Evolutionary conservation across 306 rosid species (phyloP), one percentile per base, ranked within the genome.

Genomic region (Vigna radiata): DNA sequence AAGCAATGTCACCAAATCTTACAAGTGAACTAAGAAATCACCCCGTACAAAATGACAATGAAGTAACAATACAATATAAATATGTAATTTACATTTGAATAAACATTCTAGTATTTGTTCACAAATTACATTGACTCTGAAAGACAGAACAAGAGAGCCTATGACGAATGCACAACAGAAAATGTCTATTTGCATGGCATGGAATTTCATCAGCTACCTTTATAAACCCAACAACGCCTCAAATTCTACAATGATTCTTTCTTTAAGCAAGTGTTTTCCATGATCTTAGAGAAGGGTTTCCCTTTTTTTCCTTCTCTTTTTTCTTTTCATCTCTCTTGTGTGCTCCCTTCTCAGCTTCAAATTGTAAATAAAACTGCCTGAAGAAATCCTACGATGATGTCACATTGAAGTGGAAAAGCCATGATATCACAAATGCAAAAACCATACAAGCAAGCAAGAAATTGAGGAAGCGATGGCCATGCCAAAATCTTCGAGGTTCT

Each of bases 391-490:
- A 83, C 0, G 83, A 85, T 0, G 92, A 88, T 3, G 94, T 87
- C 66, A 93, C 86, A 11, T 93, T 93, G 78, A 93, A 93, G 82
- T 89, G 97, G 56, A 93, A 93, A 66, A 90, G 90, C 97, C 97
- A 93, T 4, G 97, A 93, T 83, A 93, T 85, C 78, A 93, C 94
- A 58, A 90, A 93, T 16, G 97, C 97, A 84, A 90, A 89, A 41
- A 93, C 96, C 88, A 93, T 90, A 82, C 97, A 90, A 63, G 97
- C 97, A 55, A 93, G 96, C 48, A 93, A 87, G 80, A 93, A 90
- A 68, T 93, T 93, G 59, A 93, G 83, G 83, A 93, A 89, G 48
- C 97, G 89, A 63, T 89, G 94, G 67, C 96, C 91, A 3, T 86
- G 96, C 97, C 96, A 93, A 78, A 90, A 87, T 75, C 91, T 83